Conservation (phyloP, 805 yeast species). For the Myxozyma udenii region DNA sequence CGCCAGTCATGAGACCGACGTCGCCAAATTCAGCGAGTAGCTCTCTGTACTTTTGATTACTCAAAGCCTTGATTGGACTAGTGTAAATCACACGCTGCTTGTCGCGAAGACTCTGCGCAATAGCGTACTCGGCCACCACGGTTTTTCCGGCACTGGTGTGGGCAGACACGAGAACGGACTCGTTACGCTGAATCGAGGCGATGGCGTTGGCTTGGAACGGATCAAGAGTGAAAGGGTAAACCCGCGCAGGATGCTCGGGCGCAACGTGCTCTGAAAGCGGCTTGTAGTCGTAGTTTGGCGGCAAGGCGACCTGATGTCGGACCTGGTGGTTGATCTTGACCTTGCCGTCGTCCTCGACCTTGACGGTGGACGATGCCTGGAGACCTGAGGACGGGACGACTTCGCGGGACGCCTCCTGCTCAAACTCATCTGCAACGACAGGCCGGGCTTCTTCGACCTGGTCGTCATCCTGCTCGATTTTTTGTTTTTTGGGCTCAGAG, state of each 20-base stretch:
- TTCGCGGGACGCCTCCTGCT: constrained; percentile 84
- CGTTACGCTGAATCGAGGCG: constrained; percentile 91
- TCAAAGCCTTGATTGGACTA: constrained; percentile 90
- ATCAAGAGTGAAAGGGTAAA: constrained; percentile 88
- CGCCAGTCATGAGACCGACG: constrained; percentile 99
- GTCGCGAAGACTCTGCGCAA: constrained; percentile 87
- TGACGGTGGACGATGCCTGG: constrained; percentile 42
- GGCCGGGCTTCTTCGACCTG: constrained; percentile 41
- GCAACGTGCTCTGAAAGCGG: constrained; percentile 89
- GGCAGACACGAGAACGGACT: constrained; percentile 94
- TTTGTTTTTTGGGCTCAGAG: background rate
- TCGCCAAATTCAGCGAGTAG: constrained; percentile 89
- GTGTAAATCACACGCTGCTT: constrained; percentile 94
- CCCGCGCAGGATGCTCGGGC: constrained; percentile 68
- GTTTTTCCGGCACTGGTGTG: constrained; percentile 98
- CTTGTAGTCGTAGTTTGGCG: constrained; percentile 81
- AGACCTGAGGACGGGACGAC: constrained; percentile 80
- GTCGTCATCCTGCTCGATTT: background rate
- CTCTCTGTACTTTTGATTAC: constrained; percentile 92
- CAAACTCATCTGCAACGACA: constrained; percentile 80
- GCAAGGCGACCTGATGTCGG: constrained; percentile 95
- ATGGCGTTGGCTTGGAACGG: constrained; percentile 97
- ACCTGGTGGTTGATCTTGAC: constrained; percentile 87
- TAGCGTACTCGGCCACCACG: constrained; percentile 95
- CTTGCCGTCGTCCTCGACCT: constrained; percentile 45